Base-by-base conservation (phyloP, 805 yeast genomes). In the Starmerella potacharoeniae region DNA sequence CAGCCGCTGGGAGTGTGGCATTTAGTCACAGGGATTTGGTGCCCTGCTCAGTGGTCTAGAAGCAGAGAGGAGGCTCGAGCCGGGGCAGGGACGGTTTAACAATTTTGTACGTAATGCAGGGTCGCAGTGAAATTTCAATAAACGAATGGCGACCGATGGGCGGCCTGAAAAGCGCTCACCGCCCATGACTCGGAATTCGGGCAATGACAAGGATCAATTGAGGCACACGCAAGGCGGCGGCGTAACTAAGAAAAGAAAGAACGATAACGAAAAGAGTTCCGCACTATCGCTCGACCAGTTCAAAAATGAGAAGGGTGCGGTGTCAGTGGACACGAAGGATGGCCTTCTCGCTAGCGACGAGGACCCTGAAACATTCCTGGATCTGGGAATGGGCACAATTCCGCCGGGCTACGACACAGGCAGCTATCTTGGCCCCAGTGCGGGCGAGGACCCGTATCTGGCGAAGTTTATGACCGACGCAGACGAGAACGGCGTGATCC, bases 361-460 rank as follows among this genome's bases (percentile, higher is more conserved):
- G 30, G 48, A 44, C n/a, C 48, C 48, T 5, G 48, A 44, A 29
- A n/a, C 35, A 11, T 16, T 37, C 14, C 41, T 45, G 1, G 60
- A 55, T 17, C 36, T 49, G 6, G 62, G 58, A 14, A 52, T 44
- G 29, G 30, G 64, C 7, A 45, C 59, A 33, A 45, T 65, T 1
- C 68, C 69, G 1, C 55, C 54, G 1, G 64, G 59, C 4, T 65
- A 57, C 48, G 65, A 62, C 22, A 54, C 62, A 4, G 65, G 62
- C 0, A 60, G 64, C 13, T 55, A 64, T 42, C 52, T 67, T 36
- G 71, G 71, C 7, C 57, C 62, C 13, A 61, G 66, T 16, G 62
- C 66, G 14, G 70, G 66, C 40, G 67, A 64, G 45, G 71, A 68
- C 55, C 71, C 71, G 5, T 63, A 58, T 37, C 52, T 68, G 49